phyloP scores from a whole-genome alignment of 768 basidiomycete species.

The Russula sp. region DNA sequence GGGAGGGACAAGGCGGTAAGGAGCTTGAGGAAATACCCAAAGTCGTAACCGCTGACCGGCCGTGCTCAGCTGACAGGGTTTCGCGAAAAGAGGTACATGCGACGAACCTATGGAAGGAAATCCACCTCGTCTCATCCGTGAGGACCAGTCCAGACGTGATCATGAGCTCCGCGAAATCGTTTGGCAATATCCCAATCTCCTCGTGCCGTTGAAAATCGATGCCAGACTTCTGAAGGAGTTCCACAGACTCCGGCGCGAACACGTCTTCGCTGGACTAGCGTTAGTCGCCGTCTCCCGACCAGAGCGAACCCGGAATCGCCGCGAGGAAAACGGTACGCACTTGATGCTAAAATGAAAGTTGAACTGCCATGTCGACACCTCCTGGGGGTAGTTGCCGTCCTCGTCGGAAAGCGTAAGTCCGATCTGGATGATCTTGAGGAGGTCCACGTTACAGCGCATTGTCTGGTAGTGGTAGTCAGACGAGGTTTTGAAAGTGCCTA shows the following conservation, averaged over 20 bases:
- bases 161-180: constrained; percentile 94
- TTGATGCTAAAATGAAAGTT: constrained; percentile 91
- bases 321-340: constrained; percentile 41
- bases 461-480: constrained; percentile 99
- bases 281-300: not conserved
- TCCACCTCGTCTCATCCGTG: constrained; percentile 86
- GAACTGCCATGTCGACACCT: constrained; percentile 97
- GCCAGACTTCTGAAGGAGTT: constrained; percentile 89
- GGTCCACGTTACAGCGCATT: constrained; percentile 98
- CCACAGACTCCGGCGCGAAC: constrained; percentile 97
- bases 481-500: constrained; percentile 92
- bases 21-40: constrained; percentile 96
- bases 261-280: constrained; percentile 75
- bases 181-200: constrained; percentile 85
- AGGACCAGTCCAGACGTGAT: constrained; percentile 95
- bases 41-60: constrained; percentile 84
- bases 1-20: constrained; percentile 84
- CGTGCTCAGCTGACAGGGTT: not conserved
- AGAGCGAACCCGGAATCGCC: not conserved
- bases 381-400: constrained; percentile 85
- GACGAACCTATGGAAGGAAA: constrained; percentile 93
- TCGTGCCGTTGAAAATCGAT: constrained; percentile 94
- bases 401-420: constrained; percentile 94
- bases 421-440: constrained; percentile 95
- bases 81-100: not conserved